Percentiles rank a stretch among this genome's conserved stretches.
These are phyloP conservation scores for Dichomitus squalens DNA, from an alignment of 1,284 basidiomycete species.

Conservation along the genomic window DNA sequence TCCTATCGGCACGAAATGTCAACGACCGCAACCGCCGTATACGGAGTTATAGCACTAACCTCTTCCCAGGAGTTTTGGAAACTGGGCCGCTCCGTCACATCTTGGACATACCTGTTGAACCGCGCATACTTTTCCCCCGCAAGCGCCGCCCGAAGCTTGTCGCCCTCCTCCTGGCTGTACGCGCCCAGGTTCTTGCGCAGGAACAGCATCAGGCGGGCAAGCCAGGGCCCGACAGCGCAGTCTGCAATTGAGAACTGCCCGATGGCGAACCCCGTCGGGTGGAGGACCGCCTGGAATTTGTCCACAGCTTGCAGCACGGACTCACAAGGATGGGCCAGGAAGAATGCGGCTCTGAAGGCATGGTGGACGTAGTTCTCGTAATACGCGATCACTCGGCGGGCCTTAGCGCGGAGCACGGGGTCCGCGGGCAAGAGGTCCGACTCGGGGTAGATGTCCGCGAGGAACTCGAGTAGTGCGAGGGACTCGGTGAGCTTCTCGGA, in stretches of 20 bases:
- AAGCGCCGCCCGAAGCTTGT: constrained; percentile 31
- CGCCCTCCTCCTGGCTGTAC: constrained; percentile 33
- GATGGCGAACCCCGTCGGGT: constrained; percentile 33
- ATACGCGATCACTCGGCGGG: constrained; percentile 35
- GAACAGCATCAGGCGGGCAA: constrained; percentile 32
- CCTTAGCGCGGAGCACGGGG: constrained; percentile 10
- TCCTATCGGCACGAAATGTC: background rate
- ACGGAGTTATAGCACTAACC: constrained; percentile 26
- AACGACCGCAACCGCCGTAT: background rate
- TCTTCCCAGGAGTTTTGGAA: constrained; percentile 34
- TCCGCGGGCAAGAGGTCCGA: constrained; percentile 15
- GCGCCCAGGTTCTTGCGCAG: constrained; percentile 34
- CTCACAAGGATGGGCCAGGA: constrained; percentile 43
- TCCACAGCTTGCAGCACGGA: constrained; percentile 38
- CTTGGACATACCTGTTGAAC: constrained; percentile 33
- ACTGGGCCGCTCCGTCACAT: constrained; percentile 34
- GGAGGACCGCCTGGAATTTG: constrained; percentile 37
- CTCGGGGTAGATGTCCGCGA: constrained; percentile 29
- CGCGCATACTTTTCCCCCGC: constrained; percentile 32
- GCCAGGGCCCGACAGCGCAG: constrained; percentile 46
- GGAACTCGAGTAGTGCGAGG: constrained; percentile 57
- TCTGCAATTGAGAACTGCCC: constrained; percentile 54
- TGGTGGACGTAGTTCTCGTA: constrained; percentile 47
- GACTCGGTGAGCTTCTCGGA: constrained; percentile 56
- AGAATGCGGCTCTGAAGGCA: constrained; percentile 26